Evolutionary conservation across 495 filamentous ascomycete genomes (phyloP).

Genomic region (Margaritispora aquatica): DNA sequence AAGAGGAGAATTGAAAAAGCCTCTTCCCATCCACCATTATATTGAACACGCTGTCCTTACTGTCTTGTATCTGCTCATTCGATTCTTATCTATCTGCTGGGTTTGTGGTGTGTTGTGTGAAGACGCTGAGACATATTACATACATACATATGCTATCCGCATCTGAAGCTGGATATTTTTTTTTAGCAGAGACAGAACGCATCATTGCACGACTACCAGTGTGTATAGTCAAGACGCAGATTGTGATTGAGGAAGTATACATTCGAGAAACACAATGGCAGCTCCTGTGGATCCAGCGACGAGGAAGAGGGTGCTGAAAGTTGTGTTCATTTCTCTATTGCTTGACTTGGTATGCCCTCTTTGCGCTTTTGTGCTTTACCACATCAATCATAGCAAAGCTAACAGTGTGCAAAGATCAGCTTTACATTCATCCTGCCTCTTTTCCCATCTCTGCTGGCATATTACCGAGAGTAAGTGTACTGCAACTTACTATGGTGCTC

Average conservation of each 20-base stretch:
- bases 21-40: background rate
- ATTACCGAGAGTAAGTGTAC: slow-evolving; percentile 59
- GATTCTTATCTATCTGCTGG: background rate
- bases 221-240: no score
- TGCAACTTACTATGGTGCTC: background rate
- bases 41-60: slow-evolving; percentile 20
- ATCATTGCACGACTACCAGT: no score
- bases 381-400: background rate
- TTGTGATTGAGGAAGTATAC: background rate
- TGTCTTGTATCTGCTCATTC: slow-evolving; percentile 1
- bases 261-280: slow-evolving; percentile 12
- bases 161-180: background rate
- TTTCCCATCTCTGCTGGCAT: slow-evolving; percentile 88
- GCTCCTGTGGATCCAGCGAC: slow-evolving; percentile 36
- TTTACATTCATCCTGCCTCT: slow-evolving; percentile 98
- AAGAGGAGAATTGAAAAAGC: no score
- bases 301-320: slow-evolving; percentile 78
- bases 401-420: slow-evolving; percentile 50
- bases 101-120: no score
- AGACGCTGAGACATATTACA: no score
- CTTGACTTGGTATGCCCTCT: slow-evolving; percentile 41
- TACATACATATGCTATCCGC: no score
- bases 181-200: background rate
- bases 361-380: background rate
- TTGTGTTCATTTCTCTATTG: slow-evolving; percentile 53